Evolutionary conservation across 1,284 basidiomycete genomes (phyloP).

Genomic region (Rugiboletus extremiorientalis): DNA sequence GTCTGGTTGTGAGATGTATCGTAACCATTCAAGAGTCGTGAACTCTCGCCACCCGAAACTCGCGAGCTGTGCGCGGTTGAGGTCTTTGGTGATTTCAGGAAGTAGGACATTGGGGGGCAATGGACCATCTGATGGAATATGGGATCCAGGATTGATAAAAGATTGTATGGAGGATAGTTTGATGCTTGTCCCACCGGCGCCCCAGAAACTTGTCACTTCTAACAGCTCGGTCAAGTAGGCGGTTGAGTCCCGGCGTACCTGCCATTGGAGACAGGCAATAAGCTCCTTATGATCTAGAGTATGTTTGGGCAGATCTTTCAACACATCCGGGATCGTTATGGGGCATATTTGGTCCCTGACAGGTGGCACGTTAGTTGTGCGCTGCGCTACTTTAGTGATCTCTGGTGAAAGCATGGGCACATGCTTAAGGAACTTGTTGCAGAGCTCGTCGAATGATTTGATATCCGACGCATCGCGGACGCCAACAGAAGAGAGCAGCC

Average conservation of each 20-base stretch:
- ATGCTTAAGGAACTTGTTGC: constrained; percentile 78
- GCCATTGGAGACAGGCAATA: constrained; percentile 87
- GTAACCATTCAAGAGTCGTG: constrained; percentile 75
- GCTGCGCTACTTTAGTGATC: constrained; percentile 61
- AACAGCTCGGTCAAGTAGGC: constrained; percentile 56
- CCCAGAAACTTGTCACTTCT: constrained; percentile 64
- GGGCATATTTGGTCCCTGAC: constrained; percentile 72
- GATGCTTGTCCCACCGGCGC: constrained; percentile 50
- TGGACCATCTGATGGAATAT: constrained; percentile 82
- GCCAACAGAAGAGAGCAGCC: constrained; percentile 81
- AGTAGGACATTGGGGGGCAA: constrained; percentile 81
- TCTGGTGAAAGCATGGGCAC: constrained; percentile 76
- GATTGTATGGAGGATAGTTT: constrained; percentile 70
- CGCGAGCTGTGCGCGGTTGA: constrained; percentile 61
- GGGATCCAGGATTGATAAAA: constrained; percentile 70
- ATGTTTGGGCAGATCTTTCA: constrained; percentile 73
- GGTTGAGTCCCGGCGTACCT: constrained; percentile 59
- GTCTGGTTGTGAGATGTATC: constrained; percentile 58
- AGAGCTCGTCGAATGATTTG: constrained; percentile 75
- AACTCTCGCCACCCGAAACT: constrained; percentile 86
- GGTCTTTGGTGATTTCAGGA: constrained; percentile 61
- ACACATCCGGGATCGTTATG: constrained; percentile 86
- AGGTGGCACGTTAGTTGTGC: constrained; percentile 70
- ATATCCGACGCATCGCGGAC: constrained; percentile 71
- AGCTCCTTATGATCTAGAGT: constrained; percentile 79